Conservation (phyloP, 1,284 basidiomycete genomes). For the Boletus mariae region DNA sequence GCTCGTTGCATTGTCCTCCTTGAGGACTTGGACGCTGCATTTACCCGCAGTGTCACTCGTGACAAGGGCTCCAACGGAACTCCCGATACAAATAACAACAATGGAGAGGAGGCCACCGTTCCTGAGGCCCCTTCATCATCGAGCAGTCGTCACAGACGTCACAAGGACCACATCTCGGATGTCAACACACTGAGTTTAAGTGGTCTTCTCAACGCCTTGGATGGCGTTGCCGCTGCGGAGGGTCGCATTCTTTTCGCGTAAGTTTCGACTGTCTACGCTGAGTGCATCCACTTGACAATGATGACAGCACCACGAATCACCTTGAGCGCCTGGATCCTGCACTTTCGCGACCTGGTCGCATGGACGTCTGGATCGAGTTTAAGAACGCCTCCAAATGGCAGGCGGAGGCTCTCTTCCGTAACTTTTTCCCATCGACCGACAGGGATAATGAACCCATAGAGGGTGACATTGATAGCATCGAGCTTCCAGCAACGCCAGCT, state of each 20-base stretch:
- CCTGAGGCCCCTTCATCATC: slow-evolving; percentile 31
- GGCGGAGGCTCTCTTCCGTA: slow-evolving; percentile 76
- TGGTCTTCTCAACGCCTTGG: slow-evolving; percentile 78
- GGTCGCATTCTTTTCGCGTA: slow-evolving; percentile 80
- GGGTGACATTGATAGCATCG: slow-evolving; percentile 48
- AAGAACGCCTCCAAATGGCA: slow-evolving; percentile 80
- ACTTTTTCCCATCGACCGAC: slow-evolving; percentile 78
- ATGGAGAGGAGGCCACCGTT: slow-evolving; percentile 35
- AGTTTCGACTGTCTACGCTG: slow-evolving; percentile 29
- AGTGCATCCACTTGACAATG: slow-evolving; percentile 1
- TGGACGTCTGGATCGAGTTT: slow-evolving; percentile 89
- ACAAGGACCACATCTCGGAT: slow-evolving; percentile 64
- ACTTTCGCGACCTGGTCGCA: slow-evolving; percentile 79
- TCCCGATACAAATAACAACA: slow-evolving; percentile 39
- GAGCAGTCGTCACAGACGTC: slow-evolving; percentile 42
- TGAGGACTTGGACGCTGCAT: slow-evolving; percentile 82
- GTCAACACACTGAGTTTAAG: slow-evolving; percentile 77
- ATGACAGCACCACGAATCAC: slow-evolving; percentile 71
- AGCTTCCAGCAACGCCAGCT: slow-evolving; percentile 41
- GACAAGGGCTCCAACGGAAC: slow-evolving; percentile 47
- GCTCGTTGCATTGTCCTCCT: slow-evolving; percentile 79
- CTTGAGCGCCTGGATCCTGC: slow-evolving; percentile 81
- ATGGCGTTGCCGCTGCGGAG: slow-evolving; percentile 83
- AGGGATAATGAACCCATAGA: slow-evolving; percentile 42
- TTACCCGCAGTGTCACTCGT: slow-evolving; percentile 66